Base-by-base conservation (phyloP, 108 stramenopile species). In the Cyclotella cryptica region DNA sequence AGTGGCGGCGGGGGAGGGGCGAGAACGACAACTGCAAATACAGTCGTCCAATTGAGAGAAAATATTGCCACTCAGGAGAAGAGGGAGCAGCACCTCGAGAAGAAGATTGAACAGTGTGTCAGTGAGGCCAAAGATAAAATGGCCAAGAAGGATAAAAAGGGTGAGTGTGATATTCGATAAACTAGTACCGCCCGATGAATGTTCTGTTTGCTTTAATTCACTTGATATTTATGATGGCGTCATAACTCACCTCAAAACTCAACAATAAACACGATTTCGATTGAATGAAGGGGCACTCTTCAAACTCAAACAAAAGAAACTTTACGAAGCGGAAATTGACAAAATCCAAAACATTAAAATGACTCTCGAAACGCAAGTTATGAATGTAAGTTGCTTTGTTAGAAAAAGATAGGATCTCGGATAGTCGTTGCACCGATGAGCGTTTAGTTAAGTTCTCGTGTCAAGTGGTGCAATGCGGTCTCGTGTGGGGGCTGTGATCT, bases 271-370 rank as follows among this genome's bases (percentile, higher is more conserved):
- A 12, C 24, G 27, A 3, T 42, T 12, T 41, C 28, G 24, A 1
- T 39, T 52, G 27, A 42, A 12, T n/a, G 24, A 66, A 94, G 94
- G 96, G 29, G 98, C 98, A 18, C 78, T 98, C 13, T 98, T 96
- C 77, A 91, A 94, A 68, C 89, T 99, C 70, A 99, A 98, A 86
- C 92, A 95, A 68, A 98, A 98, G 91, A 99, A 98, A 73, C 82
- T 98, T 57, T 98, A 96, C 77, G 98, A 99, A 71, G 89, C 92
- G 44, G 98, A 99, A 75, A 84, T 95, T 49, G 96, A 96, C 78
- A 99, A 99, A 86, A 97, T 99, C 72, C 85, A 92, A 74, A 98
- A 98, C 72, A 96, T 97, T 22, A 90, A 96, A 71, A 89, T 96
- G 87, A 98, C 96, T 28, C 83, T 98, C 35, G 95, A 96, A 80